Base-by-base conservation (phyloP, 495 filamentous ascomycete genomes). In the Penicillium simplicissimum region DNA sequence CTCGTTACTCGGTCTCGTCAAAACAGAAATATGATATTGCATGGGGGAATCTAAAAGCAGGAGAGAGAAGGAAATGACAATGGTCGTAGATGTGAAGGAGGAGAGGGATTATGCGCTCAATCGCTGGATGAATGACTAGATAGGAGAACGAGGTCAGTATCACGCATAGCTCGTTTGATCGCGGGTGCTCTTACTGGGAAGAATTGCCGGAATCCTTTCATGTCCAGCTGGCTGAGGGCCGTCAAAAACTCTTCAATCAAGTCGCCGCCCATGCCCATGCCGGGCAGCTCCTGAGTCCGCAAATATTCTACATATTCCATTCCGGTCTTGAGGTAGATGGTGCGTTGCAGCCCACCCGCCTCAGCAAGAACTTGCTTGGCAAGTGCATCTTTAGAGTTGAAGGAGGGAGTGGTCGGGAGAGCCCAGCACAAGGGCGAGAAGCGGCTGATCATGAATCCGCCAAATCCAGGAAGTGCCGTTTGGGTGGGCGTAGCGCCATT, bases 381-480 rank as follows among this genome's bases (percentile, higher is more conserved):
- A 71, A 95, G 91, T 14, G 92, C 90, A 71, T 99, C 96, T 64
- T 86, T 85, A 1, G 91, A 81, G 65, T 87, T 88, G 80, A 98
- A 97, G 14, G 84, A 84, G 4, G 86, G 77, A 11, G 89, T 87
- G 13, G 83, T 84, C 2, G 94, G 84, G 1, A 98, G 86, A 7
- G 87, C 87, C 93, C 95, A 98, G 70, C 90, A 91, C 34, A 94
- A 77, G 0, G 91, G 84, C 17, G 96, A 91, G 76, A 98, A 94
- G n/a, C 88, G 85, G 28, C 86, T 81, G 55, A 97, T 90, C 77
- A 96, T 90, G 76, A 94, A 96, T 40, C 83, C 84, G 61, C 96
- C 92, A 70, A 99, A 98, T n/a, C 95, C 96, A 19, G 92, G 89
- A 31, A 99, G 85, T 34, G 77, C 77, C 3, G 82, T 77, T 43